Evolutionary conservation across 2,329 filamentous ascomycete species (phyloP), one percentile per base, ranked within the genome.

Genomic region (Aspergillus unguis): DNA sequence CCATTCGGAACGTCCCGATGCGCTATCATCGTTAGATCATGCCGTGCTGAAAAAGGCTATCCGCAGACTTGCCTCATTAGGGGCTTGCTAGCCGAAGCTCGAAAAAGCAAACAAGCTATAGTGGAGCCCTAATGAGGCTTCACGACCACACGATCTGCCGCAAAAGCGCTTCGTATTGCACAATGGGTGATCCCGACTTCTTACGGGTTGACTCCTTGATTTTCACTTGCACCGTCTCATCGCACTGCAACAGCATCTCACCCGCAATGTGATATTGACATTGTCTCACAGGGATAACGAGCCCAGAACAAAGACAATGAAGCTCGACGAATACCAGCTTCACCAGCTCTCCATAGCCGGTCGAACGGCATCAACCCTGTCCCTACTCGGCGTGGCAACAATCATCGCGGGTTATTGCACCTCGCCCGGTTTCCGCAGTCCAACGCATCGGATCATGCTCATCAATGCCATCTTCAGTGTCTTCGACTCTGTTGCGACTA

Each of bases 361-460:
- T 36, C 66, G 70, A 11, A 57, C 58, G 28, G 58, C 63, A 9
- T 71, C 69, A 3, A 54, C 56, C 2, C 59, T 72, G 7, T 72
- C 70, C 5, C 63, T 64, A 10, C 7, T 70, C 6, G 70, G 70
- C 9, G 64, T 71, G 28, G 52, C 66, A n/a, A 65, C 65, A 3
- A 72, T 72, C 50, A 64, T 72, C 43, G 50, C 48, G 25, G 67
- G 66, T 3, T 72, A 68, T 42, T 59, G 44, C 53, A 50, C 56
- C 11, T 71, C 69, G 3, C 61, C 57, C 8, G 62, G 71, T 48
- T 72, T 71, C 48, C 65, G 69, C 6, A 72, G 69, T 46, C 70
- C 70, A 6, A 72, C 71, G 54, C 69, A 72, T 51, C 68, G 70
- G 3, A 65, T 72, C 10, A 72, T 72, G 32, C 65, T 72, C 38